Evolutionary conservation across 1,139 yeast species (phyloP), one percentile per base, ranked within the genome.

Genomic region (Yamadazyma diospyri): DNA sequence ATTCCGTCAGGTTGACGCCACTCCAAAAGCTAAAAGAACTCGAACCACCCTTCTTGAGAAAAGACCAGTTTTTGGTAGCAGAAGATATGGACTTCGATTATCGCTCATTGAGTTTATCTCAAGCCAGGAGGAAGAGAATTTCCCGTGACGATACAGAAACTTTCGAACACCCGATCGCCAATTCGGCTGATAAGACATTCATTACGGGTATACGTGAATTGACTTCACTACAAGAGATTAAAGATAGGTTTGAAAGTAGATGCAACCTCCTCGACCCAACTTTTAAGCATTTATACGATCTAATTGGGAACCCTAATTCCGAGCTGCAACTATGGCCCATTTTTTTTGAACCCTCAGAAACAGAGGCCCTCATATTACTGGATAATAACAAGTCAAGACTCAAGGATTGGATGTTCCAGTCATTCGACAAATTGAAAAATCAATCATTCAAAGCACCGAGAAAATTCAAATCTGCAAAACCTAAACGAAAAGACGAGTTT

Each of bases 361-460:
- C 65, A 3, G 46, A 55, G 1, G 66, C 70, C 1, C 59, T 76
- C 8, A 43, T 76, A 13, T 41, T 72, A 23, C 59, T 52, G 36
- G 12, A 45, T 27, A 14, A 40, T 0, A 48, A 47, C 24, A 48
- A 48, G 15, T 18, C 17, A 1, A 39, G 38, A 2, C 57, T 79
- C 1, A 48, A 55, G 19, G 40, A 45, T 4, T 81, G 88, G 87
- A 46, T 81, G 1, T 31, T 43, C 1, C 57, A 61, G 16, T 64
- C 84, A 0, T 80, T 78, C 46, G 46, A 47, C 5, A 62, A 63
- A 25, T 50, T 79, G 24, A 52, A 54, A 34, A 43, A 47, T 1
- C 67, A 57, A 36, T 46, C 60, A 1, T 50, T 55, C 32, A 57
- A 53, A 37, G 57, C 50, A 16, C 68, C 60, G n/a, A 48, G 62